Conservation (phyloP, 2,329 filamentous ascomycete genomes). For the Claviceps arundinis region DNA sequence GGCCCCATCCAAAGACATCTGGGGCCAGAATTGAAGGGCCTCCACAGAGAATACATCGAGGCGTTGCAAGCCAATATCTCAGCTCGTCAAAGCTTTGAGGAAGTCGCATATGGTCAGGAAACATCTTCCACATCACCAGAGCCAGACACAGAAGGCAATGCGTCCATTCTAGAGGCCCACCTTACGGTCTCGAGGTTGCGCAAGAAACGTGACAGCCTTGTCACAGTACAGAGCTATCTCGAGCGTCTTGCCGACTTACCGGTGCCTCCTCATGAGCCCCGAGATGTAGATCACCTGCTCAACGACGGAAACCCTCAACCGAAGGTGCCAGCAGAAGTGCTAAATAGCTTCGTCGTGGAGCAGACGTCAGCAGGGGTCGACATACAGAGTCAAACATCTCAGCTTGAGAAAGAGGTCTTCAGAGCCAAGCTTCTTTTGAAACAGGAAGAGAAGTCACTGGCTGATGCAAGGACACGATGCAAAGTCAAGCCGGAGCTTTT, state of each 20-base stretch:
- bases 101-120: constrained; percentile 15
- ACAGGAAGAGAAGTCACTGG: constrained; percentile 42
- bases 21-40: constrained; percentile 28
- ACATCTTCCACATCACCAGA: neutral
- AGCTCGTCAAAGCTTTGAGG: constrained; percentile 34
- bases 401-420: constrained; percentile 45
- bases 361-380: constrained; percentile 24
- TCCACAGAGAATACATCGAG: constrained; percentile 41
- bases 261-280: constrained; percentile 33
- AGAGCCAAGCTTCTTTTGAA: constrained; percentile 43
- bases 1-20: constrained; percentile 21
- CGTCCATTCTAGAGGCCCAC: constrained; percentile 32
- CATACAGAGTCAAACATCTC: constrained; percentile 33
- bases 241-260: constrained; percentile 38
- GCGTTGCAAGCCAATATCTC: constrained; percentile 38
- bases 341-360: constrained; percentile 35
- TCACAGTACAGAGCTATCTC: constrained; percentile 37
- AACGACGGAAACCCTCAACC: constrained; percentile 30
- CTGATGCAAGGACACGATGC: constrained; percentile 29
- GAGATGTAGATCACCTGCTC: constrained; percentile 37
- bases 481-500: constrained; percentile 23
- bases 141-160: constrained; percentile 7
- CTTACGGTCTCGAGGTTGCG: constrained; percentile 37
- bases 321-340: constrained; percentile 36
- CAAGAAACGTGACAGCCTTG: constrained; percentile 37